Conservation (phyloP, 1,284 basidiomycete species). For the Leucoagaricus sp. region DNA sequence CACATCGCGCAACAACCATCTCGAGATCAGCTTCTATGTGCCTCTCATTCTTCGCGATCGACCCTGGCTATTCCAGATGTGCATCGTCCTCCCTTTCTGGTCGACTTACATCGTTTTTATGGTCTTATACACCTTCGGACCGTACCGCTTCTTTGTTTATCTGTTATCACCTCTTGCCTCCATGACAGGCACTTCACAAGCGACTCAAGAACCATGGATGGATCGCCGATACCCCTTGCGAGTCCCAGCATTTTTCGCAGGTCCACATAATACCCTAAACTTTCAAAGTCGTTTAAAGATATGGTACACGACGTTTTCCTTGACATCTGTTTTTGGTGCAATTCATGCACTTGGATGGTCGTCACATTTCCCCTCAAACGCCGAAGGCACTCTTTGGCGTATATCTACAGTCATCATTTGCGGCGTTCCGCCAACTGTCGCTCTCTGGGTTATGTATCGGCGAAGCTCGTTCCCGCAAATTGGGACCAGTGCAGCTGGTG, state of each 20-base stretch:
- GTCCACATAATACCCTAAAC: neutral
- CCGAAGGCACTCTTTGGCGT: constrained; percentile 1
- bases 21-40: constrained; percentile 2
- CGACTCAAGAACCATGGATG: neutral
- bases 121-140: neutral
- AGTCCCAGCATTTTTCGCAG: constrained; percentile 2
- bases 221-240: neutral
- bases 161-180: constrained; percentile 1
- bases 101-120: neutral
- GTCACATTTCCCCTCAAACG: neutral
- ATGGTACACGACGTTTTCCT: constrained; percentile 4
- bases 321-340: constrained; percentile 7
- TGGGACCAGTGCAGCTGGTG: neutral
- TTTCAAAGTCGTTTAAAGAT: neutral
- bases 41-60: neutral
- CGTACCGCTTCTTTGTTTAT: constrained; percentile 3
- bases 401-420: constrained; percentile 8
- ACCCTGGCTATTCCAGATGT: constrained; percentile 5
- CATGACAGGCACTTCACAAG: constrained; percentile 1
- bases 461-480: constrained; percentile 1
- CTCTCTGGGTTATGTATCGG: constrained; percentile 2
- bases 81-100: constrained; percentile 4
- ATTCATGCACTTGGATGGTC: constrained; percentile 3
- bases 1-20: neutral
- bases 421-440: constrained; percentile 5